Conservation (phyloP, 495 filamentous ascomycete species). For the Cenococcum geophilum region DNA sequence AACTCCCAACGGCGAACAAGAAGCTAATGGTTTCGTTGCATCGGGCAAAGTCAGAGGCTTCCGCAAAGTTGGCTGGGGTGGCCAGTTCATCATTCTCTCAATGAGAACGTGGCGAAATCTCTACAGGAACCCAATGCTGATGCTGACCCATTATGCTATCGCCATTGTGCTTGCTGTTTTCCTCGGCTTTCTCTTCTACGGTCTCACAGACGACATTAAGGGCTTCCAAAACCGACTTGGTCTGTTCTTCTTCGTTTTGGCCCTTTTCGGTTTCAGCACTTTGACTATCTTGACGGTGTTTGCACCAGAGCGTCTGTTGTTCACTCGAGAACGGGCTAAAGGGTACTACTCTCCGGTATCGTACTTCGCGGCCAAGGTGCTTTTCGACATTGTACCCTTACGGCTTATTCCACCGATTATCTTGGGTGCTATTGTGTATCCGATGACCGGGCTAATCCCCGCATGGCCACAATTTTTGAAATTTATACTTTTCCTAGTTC, state of each 20-base stretch:
- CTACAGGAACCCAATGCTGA: conserved; percentile 95
- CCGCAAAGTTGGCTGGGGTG: conserved; percentile 64
- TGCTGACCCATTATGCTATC: conserved; percentile 99
- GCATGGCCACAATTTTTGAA: conserved; percentile 79
- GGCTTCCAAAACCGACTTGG: conserved; percentile 99
- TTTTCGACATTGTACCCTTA: conserved; percentile 92
- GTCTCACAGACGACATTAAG: conserved; percentile 87
- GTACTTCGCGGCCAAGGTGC: conserved; percentile 91
- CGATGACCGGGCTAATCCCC: conserved; percentile 91
- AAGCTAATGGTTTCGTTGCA: conserved; percentile 44
- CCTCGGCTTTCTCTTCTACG: conserved; percentile 93
- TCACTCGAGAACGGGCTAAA: conserved; percentile 91
- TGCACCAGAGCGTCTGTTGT: conserved; percentile 82
- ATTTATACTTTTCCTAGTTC: conserved; percentile 83
- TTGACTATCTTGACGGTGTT: conserved; percentile 92
- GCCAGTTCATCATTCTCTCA: conserved; percentile 86
- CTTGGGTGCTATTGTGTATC: conserved; percentile 95
- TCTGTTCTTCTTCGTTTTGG: conserved; percentile 95
- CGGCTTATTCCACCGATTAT: conserved; percentile 92
- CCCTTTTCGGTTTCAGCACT: conserved; percentile 94
- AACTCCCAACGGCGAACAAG: conserved; percentile 48
- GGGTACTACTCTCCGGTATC: conserved; percentile 95
- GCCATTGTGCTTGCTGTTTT: conserved; percentile 91
- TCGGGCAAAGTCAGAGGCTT: conserved; percentile 65
- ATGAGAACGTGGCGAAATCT: conserved; percentile 93